These are phyloP conservation scores for Curvularia sp. DNA, from an alignment of 2,329 filamentous ascomycete species.

Conservation along the genomic window DNA sequence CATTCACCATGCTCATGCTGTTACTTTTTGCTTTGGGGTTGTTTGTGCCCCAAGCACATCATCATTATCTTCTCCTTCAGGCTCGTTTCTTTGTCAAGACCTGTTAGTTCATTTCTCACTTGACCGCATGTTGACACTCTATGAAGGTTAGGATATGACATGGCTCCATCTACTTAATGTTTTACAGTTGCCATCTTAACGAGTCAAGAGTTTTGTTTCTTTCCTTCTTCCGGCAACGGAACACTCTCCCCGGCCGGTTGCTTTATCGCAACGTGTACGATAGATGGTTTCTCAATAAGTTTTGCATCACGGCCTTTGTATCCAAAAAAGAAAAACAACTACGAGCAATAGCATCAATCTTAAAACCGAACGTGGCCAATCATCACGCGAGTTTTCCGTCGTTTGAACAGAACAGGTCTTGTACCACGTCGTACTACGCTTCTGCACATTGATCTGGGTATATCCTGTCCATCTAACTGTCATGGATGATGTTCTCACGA, in stretches of 20 bases:
- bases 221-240: constrained; percentile 15
- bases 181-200: constrained; percentile 44
- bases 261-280: constrained; percentile 41
- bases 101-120: constrained; percentile 25
- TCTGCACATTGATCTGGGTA: constrained; percentile 37
- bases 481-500: constrained; percentile 26
- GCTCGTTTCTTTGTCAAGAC: constrained; percentile 29
- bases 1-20: constrained; percentile 21
- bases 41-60: constrained; percentile 21
- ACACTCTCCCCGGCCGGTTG: constrained; percentile 18
- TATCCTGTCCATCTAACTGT: constrained; percentile 34
- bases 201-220: constrained; percentile 33
- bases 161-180: constrained; percentile 46
- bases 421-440: constrained; percentile 34
- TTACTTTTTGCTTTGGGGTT: constrained; percentile 13
- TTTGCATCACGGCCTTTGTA: constrained; percentile 48
- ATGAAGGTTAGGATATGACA: constrained; percentile 43
- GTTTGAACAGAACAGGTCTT: constrained; percentile 24
- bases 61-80: constrained; percentile 24
- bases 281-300: constrained; percentile 37
- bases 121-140: constrained; percentile 39
- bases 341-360: constrained; percentile 45
- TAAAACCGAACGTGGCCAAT: constrained; percentile 32
- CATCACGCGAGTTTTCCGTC: constrained; percentile 18
- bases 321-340: constrained; percentile 49